A percentile compares a stretch with the other conserved stretches of the same genome.
These are phyloP conservation scores for Cercospora sp. DNA, from an alignment of 2,329 filamentous ascomycete genomes.

Conservation along the genomic window DNA sequence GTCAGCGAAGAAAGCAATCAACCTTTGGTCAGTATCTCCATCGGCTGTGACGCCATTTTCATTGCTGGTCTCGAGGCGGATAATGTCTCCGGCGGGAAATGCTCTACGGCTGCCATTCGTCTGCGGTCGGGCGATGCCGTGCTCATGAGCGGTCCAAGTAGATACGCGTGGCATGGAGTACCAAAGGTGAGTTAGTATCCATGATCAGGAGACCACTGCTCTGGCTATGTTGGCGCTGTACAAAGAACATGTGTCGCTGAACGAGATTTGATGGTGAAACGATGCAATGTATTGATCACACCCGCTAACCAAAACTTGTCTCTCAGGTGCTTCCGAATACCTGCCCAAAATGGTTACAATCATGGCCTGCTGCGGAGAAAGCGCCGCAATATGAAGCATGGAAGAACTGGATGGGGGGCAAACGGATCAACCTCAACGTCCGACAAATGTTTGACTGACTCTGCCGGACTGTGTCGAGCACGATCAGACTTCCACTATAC, in stretches of 20 bases:
- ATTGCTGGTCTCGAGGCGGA: slow-evolving; percentile 68
- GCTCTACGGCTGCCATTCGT: slow-evolving; percentile 57
- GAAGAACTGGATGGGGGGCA: slow-evolving; percentile 83
- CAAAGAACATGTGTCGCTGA: neutral
- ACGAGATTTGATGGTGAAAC: neutral
- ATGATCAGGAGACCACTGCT: neutral
- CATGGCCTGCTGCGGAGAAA: slow-evolving; percentile 66
- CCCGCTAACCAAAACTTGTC: neutral
- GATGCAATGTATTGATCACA: neutral
- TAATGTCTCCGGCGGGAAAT: slow-evolving; percentile 31
- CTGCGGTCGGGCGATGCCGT: slow-evolving; percentile 84
- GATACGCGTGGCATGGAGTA: slow-evolving; percentile 94
- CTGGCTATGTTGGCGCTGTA: neutral
- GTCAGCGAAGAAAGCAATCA: slow-evolving; percentile 81
- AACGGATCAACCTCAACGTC: slow-evolving; percentile 89
- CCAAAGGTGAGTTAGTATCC: slow-evolving; percentile 63
- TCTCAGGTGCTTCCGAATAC: slow-evolving; percentile 59
- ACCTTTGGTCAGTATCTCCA: slow-evolving; percentile 79
- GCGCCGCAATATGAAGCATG: slow-evolving; percentile 60
- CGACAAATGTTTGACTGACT: slow-evolving; percentile 68
- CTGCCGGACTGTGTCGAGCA: neutral
- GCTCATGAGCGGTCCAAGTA: slow-evolving; percentile 78
- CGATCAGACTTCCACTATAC: neutral
- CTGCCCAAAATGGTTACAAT: slow-evolving; percentile 70
- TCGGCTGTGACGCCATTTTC: slow-evolving; percentile 89